phyloP scores from a whole-genome alignment of 2,329 filamentous ascomycete species.

The Macrophomina tecta region DNA sequence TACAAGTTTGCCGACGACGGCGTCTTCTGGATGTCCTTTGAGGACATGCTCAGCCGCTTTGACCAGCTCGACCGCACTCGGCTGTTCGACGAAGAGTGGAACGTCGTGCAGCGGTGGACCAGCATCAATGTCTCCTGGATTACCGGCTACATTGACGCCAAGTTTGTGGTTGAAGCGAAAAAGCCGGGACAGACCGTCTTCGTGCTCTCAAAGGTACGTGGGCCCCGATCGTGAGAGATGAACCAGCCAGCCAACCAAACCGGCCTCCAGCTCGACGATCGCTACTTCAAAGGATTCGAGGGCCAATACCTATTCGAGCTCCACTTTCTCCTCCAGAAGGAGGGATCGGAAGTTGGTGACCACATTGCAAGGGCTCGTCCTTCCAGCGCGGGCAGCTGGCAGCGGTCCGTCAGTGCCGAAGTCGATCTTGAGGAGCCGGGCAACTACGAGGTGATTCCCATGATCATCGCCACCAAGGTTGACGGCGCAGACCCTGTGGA shows the following conservation, averaged over 20 bases:
- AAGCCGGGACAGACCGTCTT: slow-evolving; percentile 62
- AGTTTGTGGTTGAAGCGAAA: slow-evolving; percentile 61
- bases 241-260: too few species aligned
- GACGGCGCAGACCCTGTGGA: too few species aligned
- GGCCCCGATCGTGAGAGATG: too few species aligned
- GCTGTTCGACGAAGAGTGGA: slow-evolving; percentile 66
- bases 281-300: slow-evolving; percentile 62
- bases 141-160: slow-evolving; percentile 65
- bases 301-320: slow-evolving; percentile 61
- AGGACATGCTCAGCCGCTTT: slow-evolving; percentile 64
- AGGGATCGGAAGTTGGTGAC: slow-evolving; percentile 60
- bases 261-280: slow-evolving; percentile 59
- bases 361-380: slow-evolving; percentile 60
- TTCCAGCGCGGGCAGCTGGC: too few species aligned
- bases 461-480: slow-evolving; percentile 57
- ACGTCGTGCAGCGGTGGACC: slow-evolving; percentile 66
- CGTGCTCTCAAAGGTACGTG: slow-evolving; percentile 51
- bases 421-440: slow-evolving; percentile 71
- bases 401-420: slow-evolving; percentile 76
- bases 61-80: slow-evolving; percentile 66
- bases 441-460: slow-evolving; percentile 75
- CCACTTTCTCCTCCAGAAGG: slow-evolving; percentile 64
- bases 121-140: slow-evolving; percentile 66
- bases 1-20: slow-evolving; percentile 80
- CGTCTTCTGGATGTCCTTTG: slow-evolving; percentile 61